These are phyloP conservation scores for Rhizopogon vinicolor DNA, from an alignment of 768 basidiomycete genomes.

Conservation along the genomic window DNA sequence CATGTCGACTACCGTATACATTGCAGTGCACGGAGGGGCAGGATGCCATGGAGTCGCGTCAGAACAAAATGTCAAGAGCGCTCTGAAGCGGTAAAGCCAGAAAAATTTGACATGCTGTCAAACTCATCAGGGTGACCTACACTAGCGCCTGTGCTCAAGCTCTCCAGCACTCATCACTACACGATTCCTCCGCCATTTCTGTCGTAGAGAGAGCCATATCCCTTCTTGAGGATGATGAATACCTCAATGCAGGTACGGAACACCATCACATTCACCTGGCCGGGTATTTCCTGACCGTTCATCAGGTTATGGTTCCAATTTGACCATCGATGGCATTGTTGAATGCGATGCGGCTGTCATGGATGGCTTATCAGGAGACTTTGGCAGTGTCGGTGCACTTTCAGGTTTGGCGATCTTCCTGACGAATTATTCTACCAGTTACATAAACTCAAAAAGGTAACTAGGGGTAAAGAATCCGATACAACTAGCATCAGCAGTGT, in stretches of 20 bases:
- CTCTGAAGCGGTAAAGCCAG: slow-evolving; percentile 46
- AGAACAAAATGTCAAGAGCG: slow-evolving; percentile 50
- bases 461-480: slow-evolving; percentile 72
- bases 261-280: neutral
- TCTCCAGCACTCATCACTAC: slow-evolving; percentile 17
- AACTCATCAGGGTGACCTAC: neutral
- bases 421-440: neutral
- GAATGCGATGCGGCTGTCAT: slow-evolving; percentile 84
- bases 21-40: slow-evolving; percentile 78
- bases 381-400: slow-evolving; percentile 73
- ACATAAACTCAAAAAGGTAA: neutral
- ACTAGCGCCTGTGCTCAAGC: slow-evolving; percentile 51
- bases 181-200: slow-evolving; percentile 30
- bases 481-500: slow-evolving; percentile 48
- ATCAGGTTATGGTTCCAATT: slow-evolving; percentile 71
- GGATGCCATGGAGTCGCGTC: slow-evolving; percentile 50
- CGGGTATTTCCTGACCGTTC: neutral
- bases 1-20: slow-evolving; percentile 28
- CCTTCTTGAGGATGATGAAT: slow-evolving; percentile 60
- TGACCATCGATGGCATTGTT: slow-evolving; percentile 67
- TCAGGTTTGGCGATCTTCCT: slow-evolving; percentile 40
- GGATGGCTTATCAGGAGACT: slow-evolving; percentile 42
- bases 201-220: slow-evolving; percentile 52
- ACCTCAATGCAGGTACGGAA: slow-evolving; percentile 62
- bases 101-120: neutral